Evolutionary conservation across 345 rosid species (phyloP), one percentile per base, ranked within the genome.

Genomic region (Pugionium dolabratum): DNA sequence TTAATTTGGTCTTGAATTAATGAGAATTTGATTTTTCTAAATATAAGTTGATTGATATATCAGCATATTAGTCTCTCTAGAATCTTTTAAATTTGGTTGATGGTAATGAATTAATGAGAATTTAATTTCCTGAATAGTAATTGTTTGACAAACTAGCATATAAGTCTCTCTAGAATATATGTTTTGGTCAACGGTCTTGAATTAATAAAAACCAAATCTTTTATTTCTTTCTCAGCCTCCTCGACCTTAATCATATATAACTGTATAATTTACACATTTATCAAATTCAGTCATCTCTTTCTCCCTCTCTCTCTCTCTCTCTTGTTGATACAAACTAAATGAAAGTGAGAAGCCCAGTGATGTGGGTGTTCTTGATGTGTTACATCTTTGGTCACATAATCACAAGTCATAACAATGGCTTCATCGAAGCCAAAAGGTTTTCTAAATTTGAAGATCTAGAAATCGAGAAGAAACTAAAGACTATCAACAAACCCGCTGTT

Each of bases 401-500:
- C 2, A 37, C 4, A 28, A 67, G 28, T 31, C 42, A 68, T 31
- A 58, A 48, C 50, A 32, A 42, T 40, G 30, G 48, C 11, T 40
- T 59, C n/a, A 7, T 61, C 1, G 49, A 70, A 44, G 62, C 75
- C 42, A 54, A 55, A 35, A 70, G 68, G 32, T 45, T 39, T 3
- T 37, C 62, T 35, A 54, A 30, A 44, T 44, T 8, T 4, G 54
- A 46, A n/a, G 62, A 70, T 53, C 54, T 28, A 25, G 67, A 70
- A 52, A 61, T 61, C 9, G 40, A 18, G 54, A 61, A 61, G 11
- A 34, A 47, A 46, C 48, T 69, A 26, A 50, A 36, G 43, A 32
- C 28, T 30, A 68, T 57, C 2, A 68, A 68, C 58, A 67, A 67
- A 57, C 72, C 72, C 7, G 57, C 72, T 6, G 33, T 67, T 50